Evolutionary conservation across 805 yeast genomes (phyloP).

Genomic region (Komagataella pseudopastoris): DNA sequence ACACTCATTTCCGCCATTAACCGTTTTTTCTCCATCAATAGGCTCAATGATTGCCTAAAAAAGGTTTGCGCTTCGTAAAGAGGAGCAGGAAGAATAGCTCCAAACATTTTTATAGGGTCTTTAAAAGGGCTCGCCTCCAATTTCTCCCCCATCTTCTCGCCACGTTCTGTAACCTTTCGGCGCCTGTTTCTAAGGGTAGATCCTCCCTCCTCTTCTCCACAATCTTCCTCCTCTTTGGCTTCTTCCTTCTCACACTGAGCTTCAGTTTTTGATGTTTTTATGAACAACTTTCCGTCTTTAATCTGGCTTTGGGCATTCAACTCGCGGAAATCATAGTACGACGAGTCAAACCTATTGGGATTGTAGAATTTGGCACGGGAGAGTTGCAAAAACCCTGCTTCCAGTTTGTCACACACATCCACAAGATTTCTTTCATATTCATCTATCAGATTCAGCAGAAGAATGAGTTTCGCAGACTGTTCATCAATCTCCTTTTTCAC

Average conservation of each 20-base stretch:
- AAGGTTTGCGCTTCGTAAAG: constrained; percentile 15
- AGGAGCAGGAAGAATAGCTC: constrained; percentile 22
- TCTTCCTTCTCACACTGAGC: neutral
- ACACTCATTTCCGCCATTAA: neutral
- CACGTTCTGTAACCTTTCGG: neutral
- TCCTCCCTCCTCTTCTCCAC: neutral
- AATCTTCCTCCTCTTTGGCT: neutral
- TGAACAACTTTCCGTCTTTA: neutral
- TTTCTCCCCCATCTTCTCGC: neutral
- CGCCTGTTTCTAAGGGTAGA: neutral
- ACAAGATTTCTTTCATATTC: constrained; percentile 18
- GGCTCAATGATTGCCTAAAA: constrained; percentile 13
- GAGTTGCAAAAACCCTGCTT: constrained; percentile 23
- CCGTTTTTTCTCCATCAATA: neutral
- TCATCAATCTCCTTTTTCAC: neutral
- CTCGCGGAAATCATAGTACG: constrained; percentile 2
- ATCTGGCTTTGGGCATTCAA: neutral
- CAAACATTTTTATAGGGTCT: constrained; percentile 22
- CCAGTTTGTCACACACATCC: constrained; percentile 11
- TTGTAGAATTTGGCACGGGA: constrained; percentile 27
- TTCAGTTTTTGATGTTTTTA: neutral
- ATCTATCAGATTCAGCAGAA: constrained; percentile 18
- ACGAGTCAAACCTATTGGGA: constrained; percentile 7
- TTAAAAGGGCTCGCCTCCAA: neutral
- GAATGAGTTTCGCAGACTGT: neutral